phyloP scores from a whole-genome alignment of 805 yeast species.

The Myxozyma udenii region DNA sequence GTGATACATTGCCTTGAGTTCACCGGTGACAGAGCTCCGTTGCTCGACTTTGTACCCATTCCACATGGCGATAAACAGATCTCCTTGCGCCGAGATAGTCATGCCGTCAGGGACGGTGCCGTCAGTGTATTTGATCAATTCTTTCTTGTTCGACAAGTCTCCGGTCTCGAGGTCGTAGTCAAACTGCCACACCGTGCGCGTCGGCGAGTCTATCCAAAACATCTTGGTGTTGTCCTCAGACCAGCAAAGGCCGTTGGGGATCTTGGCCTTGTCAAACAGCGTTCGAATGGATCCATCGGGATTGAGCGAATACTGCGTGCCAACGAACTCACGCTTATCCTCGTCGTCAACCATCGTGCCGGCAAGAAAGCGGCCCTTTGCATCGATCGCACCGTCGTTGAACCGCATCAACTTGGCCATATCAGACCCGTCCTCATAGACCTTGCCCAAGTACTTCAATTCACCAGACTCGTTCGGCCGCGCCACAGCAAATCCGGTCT shows the following conservation, averaged over 20 bases:
- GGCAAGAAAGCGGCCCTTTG: slow-evolving; percentile 71
- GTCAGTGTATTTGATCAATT: slow-evolving; percentile 41
- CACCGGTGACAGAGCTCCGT: slow-evolving; percentile 47
- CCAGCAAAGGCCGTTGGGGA: slow-evolving; percentile 76
- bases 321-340: slow-evolving; percentile 48
- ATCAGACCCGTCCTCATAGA: slow-evolving; percentile 32
- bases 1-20: slow-evolving; percentile 48
- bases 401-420: slow-evolving; percentile 49
- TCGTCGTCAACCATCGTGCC: slow-evolving; percentile 63
- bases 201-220: slow-evolving; percentile 55
- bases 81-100: slow-evolving; percentile 51
- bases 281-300: slow-evolving; percentile 35
- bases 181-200: slow-evolving; percentile 48
- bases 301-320: slow-evolving; percentile 50
- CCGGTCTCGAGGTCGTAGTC: slow-evolving; percentile 44
- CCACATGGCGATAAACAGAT: slow-evolving; percentile 67
- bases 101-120: slow-evolving; percentile 75
- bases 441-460: slow-evolving; percentile 16
- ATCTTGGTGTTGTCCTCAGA: slow-evolving; percentile 41
- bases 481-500: slow-evolving; percentile 56
- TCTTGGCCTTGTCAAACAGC: slow-evolving; percentile 45
- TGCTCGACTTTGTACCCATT: slow-evolving; percentile 56
- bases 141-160: slow-evolving; percentile 40
- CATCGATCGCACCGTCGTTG: slow-evolving; percentile 80
- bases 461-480: background rate